phyloP scores from a whole-genome alignment of 2,329 filamentous ascomycete genomes.

The Nothopassalora personata region DNA sequence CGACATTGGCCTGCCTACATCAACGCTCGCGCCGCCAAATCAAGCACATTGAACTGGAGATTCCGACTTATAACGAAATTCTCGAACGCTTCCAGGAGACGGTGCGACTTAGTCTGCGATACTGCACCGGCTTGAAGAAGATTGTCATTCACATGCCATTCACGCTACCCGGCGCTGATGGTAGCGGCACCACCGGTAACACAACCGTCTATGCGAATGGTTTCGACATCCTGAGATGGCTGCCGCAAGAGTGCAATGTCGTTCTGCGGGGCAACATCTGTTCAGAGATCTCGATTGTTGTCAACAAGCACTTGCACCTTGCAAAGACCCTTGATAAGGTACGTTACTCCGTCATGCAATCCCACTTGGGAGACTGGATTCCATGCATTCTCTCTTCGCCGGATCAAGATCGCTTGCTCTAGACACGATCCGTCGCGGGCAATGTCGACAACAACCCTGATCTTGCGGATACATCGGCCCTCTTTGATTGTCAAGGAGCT shows the following conservation, averaged over 20 bases:
- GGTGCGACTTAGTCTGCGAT: constrained; percentile 41
- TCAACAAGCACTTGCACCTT: constrained; percentile 39
- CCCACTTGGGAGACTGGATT: neutral
- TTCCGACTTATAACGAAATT: constrained; percentile 43
- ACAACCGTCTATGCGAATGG: constrained; percentile 44
- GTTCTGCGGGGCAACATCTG: constrained; percentile 37
- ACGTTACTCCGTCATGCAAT: constrained; percentile 13
- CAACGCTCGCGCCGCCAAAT: constrained; percentile 42
- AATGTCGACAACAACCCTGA: neutral
- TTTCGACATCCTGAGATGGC: constrained; percentile 44
- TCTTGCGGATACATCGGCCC: neutral
- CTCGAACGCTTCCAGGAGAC: constrained; percentile 44
- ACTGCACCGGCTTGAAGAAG: constrained; percentile 42
- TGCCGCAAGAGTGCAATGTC: constrained; percentile 40
- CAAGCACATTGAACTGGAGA: constrained; percentile 40
- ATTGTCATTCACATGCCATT: constrained; percentile 39
- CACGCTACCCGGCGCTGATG: constrained; percentile 28
- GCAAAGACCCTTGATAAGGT: constrained; percentile 40
- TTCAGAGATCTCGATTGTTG: constrained; percentile 38
- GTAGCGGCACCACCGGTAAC: constrained; percentile 31
- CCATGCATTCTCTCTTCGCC: neutral
- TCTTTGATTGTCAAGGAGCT: neutral
- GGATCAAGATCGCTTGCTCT: neutral
- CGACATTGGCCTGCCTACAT: constrained; percentile 37
- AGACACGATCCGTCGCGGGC: neutral